Evolutionary conservation across 768 basidiomycete species (phyloP).

Genomic region (Mycena kentingensis): DNA sequence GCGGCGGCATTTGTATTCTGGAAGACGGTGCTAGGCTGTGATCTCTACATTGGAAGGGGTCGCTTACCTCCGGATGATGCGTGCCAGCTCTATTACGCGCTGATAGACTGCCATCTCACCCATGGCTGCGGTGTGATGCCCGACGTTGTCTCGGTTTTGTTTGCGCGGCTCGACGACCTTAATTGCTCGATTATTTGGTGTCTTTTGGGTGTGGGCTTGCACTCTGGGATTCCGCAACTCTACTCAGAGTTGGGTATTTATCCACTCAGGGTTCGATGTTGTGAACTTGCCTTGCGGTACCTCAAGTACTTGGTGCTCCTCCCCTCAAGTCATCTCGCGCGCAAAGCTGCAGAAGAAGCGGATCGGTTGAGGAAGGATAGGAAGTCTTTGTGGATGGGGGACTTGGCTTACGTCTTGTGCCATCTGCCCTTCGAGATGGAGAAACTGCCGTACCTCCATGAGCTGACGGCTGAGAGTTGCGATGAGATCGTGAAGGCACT

Average conservation of each 20-base stretch:
- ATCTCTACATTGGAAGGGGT: background rate
- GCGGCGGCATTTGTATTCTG: background rate
- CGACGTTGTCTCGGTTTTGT: too few species aligned
- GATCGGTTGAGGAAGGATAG: too few species aligned
- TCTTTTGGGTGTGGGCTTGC: background rate
- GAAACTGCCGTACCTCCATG: too few species aligned
- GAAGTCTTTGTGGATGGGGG: too few species aligned
- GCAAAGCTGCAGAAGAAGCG: too few species aligned
- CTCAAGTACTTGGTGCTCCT: background rate
- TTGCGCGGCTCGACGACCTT: background rate
- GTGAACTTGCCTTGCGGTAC: background rate
- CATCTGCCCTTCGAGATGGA: too few species aligned
- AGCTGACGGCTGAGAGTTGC: too few species aligned
- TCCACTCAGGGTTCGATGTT: background rate
- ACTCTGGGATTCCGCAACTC: too few species aligned
- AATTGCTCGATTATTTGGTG: background rate
- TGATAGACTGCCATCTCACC: slow-evolving; percentile 13
- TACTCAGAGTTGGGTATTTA: background rate
- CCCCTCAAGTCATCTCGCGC: background rate
- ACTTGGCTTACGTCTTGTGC: too few species aligned
- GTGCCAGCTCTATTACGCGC: slow-evolving; percentile 13
- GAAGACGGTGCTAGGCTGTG: background rate
- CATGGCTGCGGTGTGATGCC: slow-evolving; percentile 8
- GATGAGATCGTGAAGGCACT: too few species aligned
- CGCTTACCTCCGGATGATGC: background rate